Base-by-base conservation (phyloP, 352 stramenopile species). In the Phytophthora brassicae region DNA sequence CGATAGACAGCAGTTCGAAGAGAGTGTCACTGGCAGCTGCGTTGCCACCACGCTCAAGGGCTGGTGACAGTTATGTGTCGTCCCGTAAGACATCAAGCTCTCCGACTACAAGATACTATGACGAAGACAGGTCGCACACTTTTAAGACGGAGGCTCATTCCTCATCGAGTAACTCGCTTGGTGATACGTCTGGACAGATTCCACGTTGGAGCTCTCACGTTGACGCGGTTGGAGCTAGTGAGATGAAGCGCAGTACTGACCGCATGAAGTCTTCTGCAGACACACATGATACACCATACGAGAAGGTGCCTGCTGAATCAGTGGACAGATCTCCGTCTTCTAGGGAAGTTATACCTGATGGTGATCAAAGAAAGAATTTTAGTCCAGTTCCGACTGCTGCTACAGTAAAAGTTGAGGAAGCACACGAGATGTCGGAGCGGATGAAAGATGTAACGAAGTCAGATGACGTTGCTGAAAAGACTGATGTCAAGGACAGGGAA, bases 1-100 rank as follows among this genome's bases (percentile, higher is more conserved):
- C 23, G 17, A 35, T 56, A 19, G 63, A 74, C 33, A 71, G 36
- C 29, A 64, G 56, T 41, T 47, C 45, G 16, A 79, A 67, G 44
- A 60, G 72, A 59, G 44, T 61, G 24, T 26, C 12, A 22, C 60
- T 29, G 72, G 44, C 43, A 22, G 39, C 46, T 23, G 69, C 63
- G 28, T 33, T 79, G 16, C 75, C 75, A 19, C 72, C 72, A 58
- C 75, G 70, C 52, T 68, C 70, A 46, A 38, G n/a, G n/a, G 22
- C 41, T 46, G 60, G 54, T 52, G 70, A 73, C 16, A 75, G 62
- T 53, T 44, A 62, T 36, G 53, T 56, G 4, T 64, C 64, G 9
- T 73, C 46, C 39, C 60, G 60, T 11, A 77, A 66, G 28, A 65
- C 66, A n/a, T 41, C 31, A 16, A 49, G 60, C 1, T 60, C 26